phyloP scores from a whole-genome alignment of 2,329 filamentous ascomycete species.

The Furcasterigmium furcatum region DNA sequence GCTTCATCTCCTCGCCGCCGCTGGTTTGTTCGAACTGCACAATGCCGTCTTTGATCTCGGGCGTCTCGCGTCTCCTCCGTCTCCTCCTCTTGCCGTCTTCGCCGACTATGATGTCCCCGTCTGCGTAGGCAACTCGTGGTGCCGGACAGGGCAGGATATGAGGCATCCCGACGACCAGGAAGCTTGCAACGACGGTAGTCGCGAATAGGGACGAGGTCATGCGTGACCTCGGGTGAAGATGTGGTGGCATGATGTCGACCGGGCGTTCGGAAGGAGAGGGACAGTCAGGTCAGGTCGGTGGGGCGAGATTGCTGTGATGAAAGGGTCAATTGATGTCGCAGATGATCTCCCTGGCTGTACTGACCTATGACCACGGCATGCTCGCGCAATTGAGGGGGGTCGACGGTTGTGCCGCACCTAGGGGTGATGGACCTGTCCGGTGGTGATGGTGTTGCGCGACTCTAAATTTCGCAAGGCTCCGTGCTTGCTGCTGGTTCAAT shows the following conservation, averaged over 20 bases:
- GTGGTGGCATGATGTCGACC: constrained; percentile 65
- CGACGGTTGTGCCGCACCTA: neutral
- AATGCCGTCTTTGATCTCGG: constrained; percentile 41
- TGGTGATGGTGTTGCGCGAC: neutral
- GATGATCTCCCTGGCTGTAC: neutral
- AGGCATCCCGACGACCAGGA: constrained; percentile 87
- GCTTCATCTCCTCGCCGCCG: constrained; percentile 26
- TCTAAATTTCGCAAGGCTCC: neutral
- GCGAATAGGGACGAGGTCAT: constrained; percentile 94
- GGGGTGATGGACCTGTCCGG: neutral
- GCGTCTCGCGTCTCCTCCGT: constrained; percentile 29
- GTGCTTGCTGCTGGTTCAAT: neutral
- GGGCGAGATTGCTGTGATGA: neutral
- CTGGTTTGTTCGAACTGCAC: constrained; percentile 42
- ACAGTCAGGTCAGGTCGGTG: constrained; percentile 1
- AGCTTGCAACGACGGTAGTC: constrained; percentile 83
- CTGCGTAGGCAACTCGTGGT: constrained; percentile 70
- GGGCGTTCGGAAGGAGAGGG: neutral
- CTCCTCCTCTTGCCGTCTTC: constrained; percentile 41
- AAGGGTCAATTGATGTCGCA: constrained; percentile 1
- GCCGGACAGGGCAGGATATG: constrained; percentile 91
- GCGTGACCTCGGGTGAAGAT: constrained; percentile 89
- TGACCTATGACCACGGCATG: constrained; percentile 12
- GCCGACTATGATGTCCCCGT: constrained; percentile 53
- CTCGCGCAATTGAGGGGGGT: constrained; percentile 6